phyloP scores from a whole-genome alignment of 305 asterid species.

The Fraxinus baroniana region DNA sequence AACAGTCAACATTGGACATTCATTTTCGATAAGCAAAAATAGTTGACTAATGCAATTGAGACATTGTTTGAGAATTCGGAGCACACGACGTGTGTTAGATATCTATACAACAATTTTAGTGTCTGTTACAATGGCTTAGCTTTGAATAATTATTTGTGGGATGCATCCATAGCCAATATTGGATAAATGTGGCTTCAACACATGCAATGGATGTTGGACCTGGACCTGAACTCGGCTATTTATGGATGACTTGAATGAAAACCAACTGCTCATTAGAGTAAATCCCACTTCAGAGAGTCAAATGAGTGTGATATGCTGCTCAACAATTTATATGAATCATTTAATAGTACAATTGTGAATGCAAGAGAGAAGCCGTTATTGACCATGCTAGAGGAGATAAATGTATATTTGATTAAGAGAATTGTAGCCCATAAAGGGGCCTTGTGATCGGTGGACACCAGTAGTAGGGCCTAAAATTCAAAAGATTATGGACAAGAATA shows the following conservation, averaged over 20 bases:
- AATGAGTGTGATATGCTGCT: neutral
- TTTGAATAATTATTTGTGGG: too few species aligned
- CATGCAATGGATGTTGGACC: too few species aligned
- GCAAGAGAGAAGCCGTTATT: neutral
- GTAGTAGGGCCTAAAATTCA: neutral
- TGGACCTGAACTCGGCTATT: neutral
- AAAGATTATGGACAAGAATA: neutral
- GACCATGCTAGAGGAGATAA: neutral
- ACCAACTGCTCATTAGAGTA: neutral
- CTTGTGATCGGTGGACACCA: too few species aligned
- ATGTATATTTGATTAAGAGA: too few species aligned
- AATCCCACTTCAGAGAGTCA: neutral
- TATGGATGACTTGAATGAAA: too few species aligned
- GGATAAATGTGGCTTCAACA: too few species aligned
- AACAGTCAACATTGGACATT: neutral
- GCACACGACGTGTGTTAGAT: neutral
- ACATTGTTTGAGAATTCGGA: neutral
- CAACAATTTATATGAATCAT: neutral
- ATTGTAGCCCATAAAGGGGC: neutral
- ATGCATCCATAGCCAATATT: too few species aligned
- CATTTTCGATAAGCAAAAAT: neutral
- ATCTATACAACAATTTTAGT: too few species aligned
- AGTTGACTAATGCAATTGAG: neutral
- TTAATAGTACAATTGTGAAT: neutral
- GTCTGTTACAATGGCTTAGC: neutral